Evolutionary conservation across 164 flowering plant species (phyloP), one percentile per base, ranked within the genome.

Genomic region (Liriodendron chinense): DNA sequence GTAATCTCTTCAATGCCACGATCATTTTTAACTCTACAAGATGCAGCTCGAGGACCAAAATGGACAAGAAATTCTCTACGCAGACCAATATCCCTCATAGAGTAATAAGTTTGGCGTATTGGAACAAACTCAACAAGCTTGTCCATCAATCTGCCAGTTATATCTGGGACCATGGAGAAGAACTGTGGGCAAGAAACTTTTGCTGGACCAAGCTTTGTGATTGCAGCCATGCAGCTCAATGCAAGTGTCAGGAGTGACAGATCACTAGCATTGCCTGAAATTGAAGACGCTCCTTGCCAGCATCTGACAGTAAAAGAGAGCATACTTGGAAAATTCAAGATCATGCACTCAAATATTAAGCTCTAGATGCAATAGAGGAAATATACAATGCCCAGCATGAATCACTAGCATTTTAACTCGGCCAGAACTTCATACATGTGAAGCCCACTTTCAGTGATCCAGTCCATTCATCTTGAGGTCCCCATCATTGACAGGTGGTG

Each of bases 41-140:
- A 80, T 61, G 98, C 94, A 78, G 97, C 98, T 65, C 93, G 88
- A 81, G 96, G 91, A 67, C 99, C 99, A 85, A 96, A 91, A 84
- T 94, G 97, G 75, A 86, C 86, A 74, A 96, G 91, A 83, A 94
- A 96, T 80, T 96, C 98, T 90, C 91, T 85, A 79, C 71, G 85
- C 48, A 96, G 89, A 82, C 99, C 96, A 77, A 96, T 87, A 61
- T 91, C 91, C 84, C 89, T 91, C 74, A 91, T 77, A 64, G 85
- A 84, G 74, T 85, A 79, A 81, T 90, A 94, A 75, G 92, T 91
- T 83, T 89, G 88, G 75, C 77, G 84, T 71, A 92, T 80, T 21
- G 97, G 89, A 84, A 90, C 71, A 43, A 87, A 85, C 74, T 89
- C 93, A 73, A 89, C 96, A 80, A 96, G 82, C 91, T 84, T 89